Evolutionary conservation across 306 rosid genomes (phyloP).

Genomic region (Pyrus bretschneideri): DNA sequence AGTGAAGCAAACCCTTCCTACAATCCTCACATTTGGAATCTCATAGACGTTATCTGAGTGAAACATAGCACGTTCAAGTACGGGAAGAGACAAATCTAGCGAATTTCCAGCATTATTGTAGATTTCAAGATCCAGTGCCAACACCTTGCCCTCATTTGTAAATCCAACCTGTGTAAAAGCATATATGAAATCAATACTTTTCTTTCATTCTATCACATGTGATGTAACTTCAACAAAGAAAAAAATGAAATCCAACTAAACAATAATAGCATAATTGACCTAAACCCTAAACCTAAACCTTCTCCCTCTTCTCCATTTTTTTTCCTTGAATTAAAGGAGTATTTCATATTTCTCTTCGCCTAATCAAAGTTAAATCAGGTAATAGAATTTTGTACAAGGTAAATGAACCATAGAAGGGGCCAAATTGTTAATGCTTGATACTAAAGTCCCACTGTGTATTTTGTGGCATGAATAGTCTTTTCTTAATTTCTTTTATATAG

Average conservation of each 20-base stretch:
- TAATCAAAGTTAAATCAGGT: neutral
- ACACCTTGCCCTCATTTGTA: slow-evolving; percentile 84
- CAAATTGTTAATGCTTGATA: neutral
- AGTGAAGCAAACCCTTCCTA: slow-evolving; percentile 81
- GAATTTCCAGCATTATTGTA: slow-evolving; percentile 94
- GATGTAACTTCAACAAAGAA: neutral
- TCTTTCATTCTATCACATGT: slow-evolving; percentile 4
- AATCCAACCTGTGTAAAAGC: slow-evolving; percentile 63
- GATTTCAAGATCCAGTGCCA: slow-evolving; percentile 79
- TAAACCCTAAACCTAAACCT: neutral
- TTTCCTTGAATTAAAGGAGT: neutral
- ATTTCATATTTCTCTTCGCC: neutral
- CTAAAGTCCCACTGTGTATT: neutral
- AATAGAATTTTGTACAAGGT: neutral
- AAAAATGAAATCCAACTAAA: neutral
- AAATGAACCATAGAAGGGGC: neutral
- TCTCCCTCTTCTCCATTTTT: neutral
- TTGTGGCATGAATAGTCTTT: neutral
- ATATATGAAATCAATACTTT: slow-evolving; percentile 11
- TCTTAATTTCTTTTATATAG: neutral
- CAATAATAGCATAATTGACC: neutral
- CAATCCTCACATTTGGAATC: slow-evolving; percentile 82
- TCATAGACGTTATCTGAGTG: slow-evolving; percentile 94
- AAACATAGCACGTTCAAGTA: slow-evolving; percentile 95
- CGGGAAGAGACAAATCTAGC: slow-evolving; percentile 70